Base-by-base conservation (phyloP, 2,329 filamentous ascomycete species). In the Pyrenophora graminea region DNA sequence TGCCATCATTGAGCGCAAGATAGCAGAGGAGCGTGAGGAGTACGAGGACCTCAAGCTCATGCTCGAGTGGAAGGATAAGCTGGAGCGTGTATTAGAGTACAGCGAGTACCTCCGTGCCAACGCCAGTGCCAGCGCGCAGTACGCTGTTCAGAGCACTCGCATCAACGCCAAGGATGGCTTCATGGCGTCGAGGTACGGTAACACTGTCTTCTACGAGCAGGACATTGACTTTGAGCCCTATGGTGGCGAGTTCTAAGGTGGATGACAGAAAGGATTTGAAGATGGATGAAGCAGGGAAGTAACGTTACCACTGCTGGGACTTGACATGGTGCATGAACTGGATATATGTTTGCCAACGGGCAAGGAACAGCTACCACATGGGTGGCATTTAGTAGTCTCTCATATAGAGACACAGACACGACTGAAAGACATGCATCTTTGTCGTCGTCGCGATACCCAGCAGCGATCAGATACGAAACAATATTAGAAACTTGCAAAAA, bases 1-100 rank as follows among this genome's bases (percentile, higher is more conserved):
- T 30, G 10, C 27, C 5, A 30, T 30, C 27, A 3, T 10, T 10
- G 27, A 30, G 27, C 27, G 10, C 9, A 7, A 30, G 10, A 7
- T 12, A 2, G 27, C 27, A 10, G 27, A 30, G 10, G 9, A 30
- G 27, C 23, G 23, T 25, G 10, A 30, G 27, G 27, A 12, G 4
- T 13, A 13, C 27, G 19, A 39, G 8, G 30, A 58, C 18, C 23
- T 48, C 4, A 21, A 56, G 6, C 33, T 49, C 10, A 45, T 45
- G 10, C 36, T 59, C 10, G 51, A 61, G 36, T 64, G 61, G 61
- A 58, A 63, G 40, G 47, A 55, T 4, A 62, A 58, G 39, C 42
- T 48, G 6, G 56, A 56, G 43, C 62, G 62, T 6, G 62, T 65
- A 5, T 55, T 49, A 7, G 56, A 63, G 33, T 65, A 65, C 41